These are phyloP conservation scores for Epichloe brachyelytri DNA, from an alignment of 2,329 filamentous ascomycete species.

Conservation along the genomic window DNA sequence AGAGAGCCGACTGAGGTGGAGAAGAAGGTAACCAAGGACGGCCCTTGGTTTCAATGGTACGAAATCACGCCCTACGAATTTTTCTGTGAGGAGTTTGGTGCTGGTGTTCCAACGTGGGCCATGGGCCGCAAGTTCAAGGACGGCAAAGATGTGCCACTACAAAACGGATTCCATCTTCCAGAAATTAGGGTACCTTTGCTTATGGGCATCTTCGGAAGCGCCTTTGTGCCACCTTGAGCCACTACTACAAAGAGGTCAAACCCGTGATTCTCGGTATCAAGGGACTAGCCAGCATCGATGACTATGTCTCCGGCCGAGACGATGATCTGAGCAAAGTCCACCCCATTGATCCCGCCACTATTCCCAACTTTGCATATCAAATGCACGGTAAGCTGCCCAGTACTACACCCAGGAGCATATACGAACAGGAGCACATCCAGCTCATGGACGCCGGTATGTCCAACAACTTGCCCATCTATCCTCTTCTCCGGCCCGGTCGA, in stretches of 20 bases:
- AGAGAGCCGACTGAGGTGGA: slow-evolving; percentile 5
- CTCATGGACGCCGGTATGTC: slow-evolving; percentile 98
- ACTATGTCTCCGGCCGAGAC: slow-evolving; percentile 69
- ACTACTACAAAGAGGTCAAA: slow-evolving; percentile 91
- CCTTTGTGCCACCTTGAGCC: slow-evolving; percentile 86
- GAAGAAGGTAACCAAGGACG: slow-evolving; percentile 42
- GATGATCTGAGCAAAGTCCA: slow-evolving; percentile 84
- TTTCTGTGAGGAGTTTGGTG: slow-evolving; percentile 83
- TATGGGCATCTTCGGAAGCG: slow-evolving; percentile 91
- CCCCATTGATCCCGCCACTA: slow-evolving; percentile 79
- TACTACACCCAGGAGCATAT: slow-evolving; percentile 67
- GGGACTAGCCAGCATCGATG: slow-evolving; percentile 66
- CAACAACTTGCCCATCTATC: slow-evolving; percentile 94
- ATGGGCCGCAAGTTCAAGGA: slow-evolving; percentile 70
- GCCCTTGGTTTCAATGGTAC: slow-evolving; percentile 97
- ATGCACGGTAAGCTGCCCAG: slow-evolving; percentile 64
- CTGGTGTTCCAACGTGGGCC: slow-evolving; percentile 91
- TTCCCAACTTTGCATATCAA: slow-evolving; percentile 80
- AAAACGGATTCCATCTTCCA: slow-evolving; percentile 58
- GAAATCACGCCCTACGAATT: slow-evolving; percentile 92
- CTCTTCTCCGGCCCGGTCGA: slow-evolving; percentile 74
- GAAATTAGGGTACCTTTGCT: slow-evolving; percentile 74
- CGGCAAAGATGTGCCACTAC: slow-evolving; percentile 41
- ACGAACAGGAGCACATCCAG: slow-evolving; percentile 57
- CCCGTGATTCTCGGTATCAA: slow-evolving; percentile 64